Evolutionary conservation across 768 basidiomycete species (phyloP).

Genomic region (Tulasnella sp.): DNA sequence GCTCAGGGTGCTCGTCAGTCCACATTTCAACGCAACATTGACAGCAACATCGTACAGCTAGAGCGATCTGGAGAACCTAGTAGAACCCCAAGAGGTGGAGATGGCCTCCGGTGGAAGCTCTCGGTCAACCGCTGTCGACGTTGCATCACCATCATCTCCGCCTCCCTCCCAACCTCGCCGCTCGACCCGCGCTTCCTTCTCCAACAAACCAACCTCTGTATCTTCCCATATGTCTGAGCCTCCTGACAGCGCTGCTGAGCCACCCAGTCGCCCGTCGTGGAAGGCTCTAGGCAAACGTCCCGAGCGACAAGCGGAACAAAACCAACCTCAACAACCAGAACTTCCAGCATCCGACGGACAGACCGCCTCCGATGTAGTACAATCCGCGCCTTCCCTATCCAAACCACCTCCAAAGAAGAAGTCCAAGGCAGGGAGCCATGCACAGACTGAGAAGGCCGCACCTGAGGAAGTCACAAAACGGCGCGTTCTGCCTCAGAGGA

Average conservation of each 20-base stretch:
- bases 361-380: not conserved
- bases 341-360: not conserved
- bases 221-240: not conserved
- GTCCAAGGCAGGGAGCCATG: not conserved
- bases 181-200: not conserved
- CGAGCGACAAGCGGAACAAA: not conserved
- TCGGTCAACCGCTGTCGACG: constrained; percentile 2
- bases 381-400: not conserved
- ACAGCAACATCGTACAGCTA: not conserved
- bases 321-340: not conserved
- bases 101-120: constrained; percentile 5
- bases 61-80: not conserved
- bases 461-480: constrained; percentile 40
- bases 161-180: not conserved
- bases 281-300: constrained; percentile 25
- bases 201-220: not conserved
- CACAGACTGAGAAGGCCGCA: constrained; percentile 24
- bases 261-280: not conserved
- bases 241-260: not conserved
- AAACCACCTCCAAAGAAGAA: constrained; percentile 7
- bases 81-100: not conserved
- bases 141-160: not conserved
- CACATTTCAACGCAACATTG: not conserved
- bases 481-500: constrained; percentile 77
- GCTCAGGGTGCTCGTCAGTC: constrained; percentile 8